Conservation (phyloP, 495 filamentous ascomycete species). For the Aspergillus homomorphus region DNA sequence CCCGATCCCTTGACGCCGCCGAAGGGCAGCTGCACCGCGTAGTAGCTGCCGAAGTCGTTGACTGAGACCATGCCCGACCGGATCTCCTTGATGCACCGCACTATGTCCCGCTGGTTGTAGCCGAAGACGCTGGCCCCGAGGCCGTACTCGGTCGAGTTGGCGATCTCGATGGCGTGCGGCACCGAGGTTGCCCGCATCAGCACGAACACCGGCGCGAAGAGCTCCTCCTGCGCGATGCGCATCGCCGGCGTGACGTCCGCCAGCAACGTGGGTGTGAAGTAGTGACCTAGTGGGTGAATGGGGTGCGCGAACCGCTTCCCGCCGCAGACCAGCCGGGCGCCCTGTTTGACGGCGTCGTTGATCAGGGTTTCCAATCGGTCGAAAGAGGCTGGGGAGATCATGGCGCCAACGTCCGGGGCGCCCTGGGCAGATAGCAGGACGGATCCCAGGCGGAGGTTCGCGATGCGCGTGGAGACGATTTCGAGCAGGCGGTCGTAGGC, state of each 20-base stretch:
- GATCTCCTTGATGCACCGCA: constrained; percentile 61
- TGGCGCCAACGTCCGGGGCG: constrained; percentile 75
- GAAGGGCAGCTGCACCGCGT: constrained; percentile 90
- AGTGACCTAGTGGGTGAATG: constrained; percentile 71
- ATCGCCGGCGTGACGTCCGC: constrained; percentile 75
- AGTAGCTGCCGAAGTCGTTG: constrained; percentile 91
- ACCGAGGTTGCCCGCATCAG: constrained; percentile 68
- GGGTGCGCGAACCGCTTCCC: constrained; percentile 72
- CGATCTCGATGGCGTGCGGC: constrained; percentile 60
- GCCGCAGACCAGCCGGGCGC: constrained; percentile 77
- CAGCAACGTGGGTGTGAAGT: constrained; percentile 86
- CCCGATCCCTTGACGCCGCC: constrained; percentile 83
- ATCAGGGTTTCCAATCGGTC: constrained; percentile 67
- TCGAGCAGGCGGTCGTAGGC: constrained; percentile 70
- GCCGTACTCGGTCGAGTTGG: constrained; percentile 74
- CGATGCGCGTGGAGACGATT: constrained; percentile 68
- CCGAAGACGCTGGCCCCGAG: constrained; percentile 87
- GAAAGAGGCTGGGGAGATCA: constrained; percentile 77
- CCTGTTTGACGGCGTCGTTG: constrained; percentile 67
- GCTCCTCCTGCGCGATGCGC: constrained; percentile 85
- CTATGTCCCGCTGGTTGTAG: constrained; percentile 40
- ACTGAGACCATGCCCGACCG: constrained; percentile 86
- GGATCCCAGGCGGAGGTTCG: constrained; percentile 66
- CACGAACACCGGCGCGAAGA: constrained; percentile 87
- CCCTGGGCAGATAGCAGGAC: constrained; percentile 51